Evolutionary conservation across 768 basidiomycete genomes (phyloP).

Genomic region (Pisolithus marmoratus): DNA sequence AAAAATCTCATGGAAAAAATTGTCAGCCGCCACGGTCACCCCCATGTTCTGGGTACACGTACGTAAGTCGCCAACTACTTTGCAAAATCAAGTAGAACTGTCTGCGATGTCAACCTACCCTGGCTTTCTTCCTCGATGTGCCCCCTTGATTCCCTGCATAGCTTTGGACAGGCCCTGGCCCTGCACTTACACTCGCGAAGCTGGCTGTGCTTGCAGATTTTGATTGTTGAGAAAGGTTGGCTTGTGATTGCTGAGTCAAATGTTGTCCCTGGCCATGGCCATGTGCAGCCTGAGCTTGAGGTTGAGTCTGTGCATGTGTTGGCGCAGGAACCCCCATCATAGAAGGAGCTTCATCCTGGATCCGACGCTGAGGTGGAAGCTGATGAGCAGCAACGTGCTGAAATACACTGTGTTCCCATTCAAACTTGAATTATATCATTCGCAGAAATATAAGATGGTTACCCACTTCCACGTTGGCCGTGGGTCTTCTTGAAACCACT

Average conservation of each 20-base stretch:
- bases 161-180: slow-evolving; percentile 33
- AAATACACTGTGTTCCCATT: slow-evolving; percentile 55
- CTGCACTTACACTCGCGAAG: slow-evolving; percentile 59
- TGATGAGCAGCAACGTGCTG: slow-evolving; percentile 56
- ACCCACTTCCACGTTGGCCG: slow-evolving; percentile 80
- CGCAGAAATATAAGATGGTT: background rate
- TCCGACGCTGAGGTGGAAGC: slow-evolving; percentile 79
- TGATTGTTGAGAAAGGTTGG: slow-evolving; percentile 22
- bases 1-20: too few species aligned
- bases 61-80: too few species aligned
- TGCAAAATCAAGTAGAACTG: too few species aligned
- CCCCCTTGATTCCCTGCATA: slow-evolving; percentile 29
- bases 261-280: slow-evolving; percentile 43
- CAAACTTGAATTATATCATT: background rate
- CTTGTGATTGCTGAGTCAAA: slow-evolving; percentile 22
- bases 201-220: slow-evolving; percentile 59
- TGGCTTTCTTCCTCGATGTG: slow-evolving; percentile 53
- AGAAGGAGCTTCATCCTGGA: slow-evolving; percentile 87
- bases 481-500: slow-evolving; percentile 92
- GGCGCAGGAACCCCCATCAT: slow-evolving; percentile 66
- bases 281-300: slow-evolving; percentile 39
- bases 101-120: slow-evolving; percentile 35
- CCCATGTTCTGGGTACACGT: too few species aligned
- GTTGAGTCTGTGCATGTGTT: slow-evolving; percentile 37
- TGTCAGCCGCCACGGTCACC: too few species aligned